Percentiles rank a stretch among this genome's conserved stretches.
These are phyloP conservation scores for Multifurca ochricompacta DNA, from an alignment of 768 basidiomycete genomes.

Conservation along the genomic window DNA sequence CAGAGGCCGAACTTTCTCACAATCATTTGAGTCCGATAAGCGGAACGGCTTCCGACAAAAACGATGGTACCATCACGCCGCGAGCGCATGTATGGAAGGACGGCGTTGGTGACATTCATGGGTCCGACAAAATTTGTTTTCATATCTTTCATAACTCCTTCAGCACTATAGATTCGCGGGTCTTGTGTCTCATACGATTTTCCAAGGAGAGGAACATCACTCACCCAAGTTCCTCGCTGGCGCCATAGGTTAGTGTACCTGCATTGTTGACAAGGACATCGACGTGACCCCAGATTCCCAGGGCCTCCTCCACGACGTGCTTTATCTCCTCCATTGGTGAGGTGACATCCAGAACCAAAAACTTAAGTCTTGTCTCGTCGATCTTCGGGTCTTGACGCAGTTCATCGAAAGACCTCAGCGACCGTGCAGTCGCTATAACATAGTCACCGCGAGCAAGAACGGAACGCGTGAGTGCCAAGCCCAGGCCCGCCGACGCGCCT, in stretches of 20 bases:
- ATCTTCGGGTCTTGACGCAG: background rate
- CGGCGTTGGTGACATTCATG: constrained; percentile 38
- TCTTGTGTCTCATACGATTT: background rate
- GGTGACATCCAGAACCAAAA: constrained; percentile 7
- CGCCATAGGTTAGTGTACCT: background rate
- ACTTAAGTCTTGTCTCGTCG: background rate
- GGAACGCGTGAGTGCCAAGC: constrained; percentile 7
- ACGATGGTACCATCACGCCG: constrained; percentile 31
- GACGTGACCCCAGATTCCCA: constrained; percentile 9
- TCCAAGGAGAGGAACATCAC: background rate
- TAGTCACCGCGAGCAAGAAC: constrained; percentile 10
- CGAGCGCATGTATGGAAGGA: constrained; percentile 35
- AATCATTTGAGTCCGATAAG: constrained; percentile 12
- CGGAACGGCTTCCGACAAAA: constrained; percentile 32
- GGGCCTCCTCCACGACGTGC: background rate
- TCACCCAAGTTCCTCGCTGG: constrained; percentile 9
- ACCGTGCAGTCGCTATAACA: constrained; percentile 8
- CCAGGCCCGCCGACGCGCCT: constrained; percentile 12
- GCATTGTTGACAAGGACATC: constrained; percentile 18
- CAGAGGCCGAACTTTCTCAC: background rate
- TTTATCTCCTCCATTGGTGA: constrained; percentile 3
- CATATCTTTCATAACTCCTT: constrained; percentile 5
- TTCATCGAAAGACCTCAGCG: background rate
- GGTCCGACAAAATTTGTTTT: constrained; percentile 40
- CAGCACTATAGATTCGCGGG: background rate